Evolutionary conservation across 768 basidiomycete genomes (phyloP).

Genomic region (Phylloporus sp.): DNA sequence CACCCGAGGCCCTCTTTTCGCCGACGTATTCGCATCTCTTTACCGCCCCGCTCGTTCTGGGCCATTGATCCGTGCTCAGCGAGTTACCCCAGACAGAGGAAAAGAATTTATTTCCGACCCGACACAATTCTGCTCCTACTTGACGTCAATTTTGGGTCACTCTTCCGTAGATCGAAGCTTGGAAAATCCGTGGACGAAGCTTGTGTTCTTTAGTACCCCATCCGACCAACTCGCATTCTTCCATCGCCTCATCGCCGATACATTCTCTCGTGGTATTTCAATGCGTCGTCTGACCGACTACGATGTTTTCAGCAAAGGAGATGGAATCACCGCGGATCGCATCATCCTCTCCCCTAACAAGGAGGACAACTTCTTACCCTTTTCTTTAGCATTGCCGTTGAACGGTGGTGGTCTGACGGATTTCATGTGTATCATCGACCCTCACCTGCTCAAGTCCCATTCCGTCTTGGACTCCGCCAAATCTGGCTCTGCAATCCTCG

Average conservation of each 20-base stretch:
- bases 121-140: slow-evolving; percentile 41
- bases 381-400: slow-evolving; percentile 56
- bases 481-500: slow-evolving; percentile 61
- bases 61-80: slow-evolving; percentile 48
- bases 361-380: slow-evolving; percentile 40
- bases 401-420: slow-evolving; percentile 50
- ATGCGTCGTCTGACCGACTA: slow-evolving; percentile 62
- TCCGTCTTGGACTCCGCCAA: slow-evolving; percentile 65
- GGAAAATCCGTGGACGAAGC: slow-evolving; percentile 31
- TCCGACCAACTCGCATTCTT: slow-evolving; percentile 41
- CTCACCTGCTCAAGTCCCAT: slow-evolving; percentile 73
- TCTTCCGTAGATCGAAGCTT: slow-evolving; percentile 26
- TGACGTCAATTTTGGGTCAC: slow-evolving; percentile 22
- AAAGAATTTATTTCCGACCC: slow-evolving; percentile 46
- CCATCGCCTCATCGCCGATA: slow-evolving; percentile 48
- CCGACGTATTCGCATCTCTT: slow-evolving; percentile 64
- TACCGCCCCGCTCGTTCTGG: slow-evolving; percentile 37
- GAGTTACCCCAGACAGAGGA: slow-evolving; percentile 52
- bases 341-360: slow-evolving; percentile 56
- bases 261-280: slow-evolving; percentile 49
- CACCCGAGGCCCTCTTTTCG: slow-evolving; percentile 60
- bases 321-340: slow-evolving; percentile 64
- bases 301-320: slow-evolving; percentile 71
- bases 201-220: slow-evolving; percentile 53
- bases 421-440: slow-evolving; percentile 72